Percentiles rank a stretch among this genome's conserved stretches.
Conservation (phyloP, 148 eudicot genomes). For the Silene latifolia region DNA sequence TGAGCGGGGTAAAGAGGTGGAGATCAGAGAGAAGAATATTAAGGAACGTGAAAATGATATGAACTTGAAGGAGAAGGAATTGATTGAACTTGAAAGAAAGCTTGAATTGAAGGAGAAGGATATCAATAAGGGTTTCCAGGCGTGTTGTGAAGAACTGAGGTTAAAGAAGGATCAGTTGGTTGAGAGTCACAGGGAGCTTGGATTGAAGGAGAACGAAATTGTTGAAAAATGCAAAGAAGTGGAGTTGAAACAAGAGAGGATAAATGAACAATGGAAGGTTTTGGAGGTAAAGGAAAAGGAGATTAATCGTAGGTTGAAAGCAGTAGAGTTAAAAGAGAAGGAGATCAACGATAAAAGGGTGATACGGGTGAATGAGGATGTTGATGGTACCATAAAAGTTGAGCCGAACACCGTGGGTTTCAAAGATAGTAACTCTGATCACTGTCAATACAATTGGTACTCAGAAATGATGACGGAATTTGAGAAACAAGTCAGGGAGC, state of each 20-base stretch:
- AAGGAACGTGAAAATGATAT: not conserved
- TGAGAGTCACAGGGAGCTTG: not conserved
- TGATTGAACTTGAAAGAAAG: slow-evolving; percentile 4
- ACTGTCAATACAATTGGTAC: too few species aligned
- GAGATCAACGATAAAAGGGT: not conserved
- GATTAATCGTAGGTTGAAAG: not conserved
- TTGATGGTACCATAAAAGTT: too few species aligned
- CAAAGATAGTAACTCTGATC: too few species aligned
- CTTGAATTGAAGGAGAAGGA: slow-evolving; percentile 7
- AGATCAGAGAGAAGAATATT: not conserved
- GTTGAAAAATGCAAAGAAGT: not conserved
- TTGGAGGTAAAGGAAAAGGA: slow-evolving; percentile 18
- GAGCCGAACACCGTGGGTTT: too few species aligned
- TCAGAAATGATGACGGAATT: too few species aligned
- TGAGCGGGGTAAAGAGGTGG: slow-evolving; percentile 10
- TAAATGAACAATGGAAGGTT: slow-evolving; percentile 1
- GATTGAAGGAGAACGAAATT: not conserved
- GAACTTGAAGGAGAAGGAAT: not conserved
- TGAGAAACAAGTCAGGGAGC: too few species aligned
- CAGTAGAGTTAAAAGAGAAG: slow-evolving; percentile 13
- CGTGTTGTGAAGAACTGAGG: not conserved
- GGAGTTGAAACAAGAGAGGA: not conserved
- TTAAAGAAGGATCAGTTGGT: slow-evolving; percentile 15
- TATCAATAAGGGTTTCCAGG: slow-evolving; percentile 1
- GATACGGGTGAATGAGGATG: too few species aligned